Conservation (phyloP, 495 filamentous ascomycete species). For the Hyphodiscus hymeniophilus region DNA sequence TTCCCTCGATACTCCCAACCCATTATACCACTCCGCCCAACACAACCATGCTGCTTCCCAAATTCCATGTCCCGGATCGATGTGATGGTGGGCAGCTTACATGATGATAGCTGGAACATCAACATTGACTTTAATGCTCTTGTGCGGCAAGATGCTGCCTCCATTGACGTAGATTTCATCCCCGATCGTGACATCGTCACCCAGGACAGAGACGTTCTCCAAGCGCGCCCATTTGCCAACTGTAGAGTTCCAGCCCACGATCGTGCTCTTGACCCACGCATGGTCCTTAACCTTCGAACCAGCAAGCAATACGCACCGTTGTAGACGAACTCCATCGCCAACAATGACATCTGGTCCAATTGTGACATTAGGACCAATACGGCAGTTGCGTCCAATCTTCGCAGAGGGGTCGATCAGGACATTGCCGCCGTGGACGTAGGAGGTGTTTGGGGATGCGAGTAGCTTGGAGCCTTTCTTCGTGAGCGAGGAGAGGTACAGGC, state of each 20-base stretch:
- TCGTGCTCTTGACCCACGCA: conserved; percentile 98
- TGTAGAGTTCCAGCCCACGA: conserved; percentile 97
- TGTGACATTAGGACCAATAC: conserved; percentile 95
- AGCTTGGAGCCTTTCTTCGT: conserved; percentile 87
- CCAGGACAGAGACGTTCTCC: conserved; percentile 95
- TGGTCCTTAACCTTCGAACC: conserved; percentile 97
- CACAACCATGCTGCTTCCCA: background rate
- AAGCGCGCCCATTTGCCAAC: conserved; percentile 93
- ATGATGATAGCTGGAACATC: conserved; percentile 87
- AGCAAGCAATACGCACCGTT: conserved; percentile 84
- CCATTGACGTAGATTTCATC: conserved; percentile 99
- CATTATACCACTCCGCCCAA: background rate
- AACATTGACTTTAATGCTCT: conserved; percentile 98
- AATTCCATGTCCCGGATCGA: no score
- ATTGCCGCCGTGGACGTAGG: conserved; percentile 90
- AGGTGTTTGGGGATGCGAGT: conserved; percentile 63
- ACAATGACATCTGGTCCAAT: conserved; percentile 93
- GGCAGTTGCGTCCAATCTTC: conserved; percentile 97
- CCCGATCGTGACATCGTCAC: conserved; percentile 97
- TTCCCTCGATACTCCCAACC: background rate
- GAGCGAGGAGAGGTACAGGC: conserved; percentile 90
- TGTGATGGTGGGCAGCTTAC: conserved; percentile 42
- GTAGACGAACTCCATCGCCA: conserved; percentile 89
- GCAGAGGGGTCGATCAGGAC: conserved; percentile 92
- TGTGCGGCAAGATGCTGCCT: conserved; percentile 91